A percentile compares a stretch with the other conserved stretches of the same genome.
Evolutionary conservation across 225 moss, liverwort and hornwort species (phyloP).

Genomic region (Neckera pumila): DNA sequence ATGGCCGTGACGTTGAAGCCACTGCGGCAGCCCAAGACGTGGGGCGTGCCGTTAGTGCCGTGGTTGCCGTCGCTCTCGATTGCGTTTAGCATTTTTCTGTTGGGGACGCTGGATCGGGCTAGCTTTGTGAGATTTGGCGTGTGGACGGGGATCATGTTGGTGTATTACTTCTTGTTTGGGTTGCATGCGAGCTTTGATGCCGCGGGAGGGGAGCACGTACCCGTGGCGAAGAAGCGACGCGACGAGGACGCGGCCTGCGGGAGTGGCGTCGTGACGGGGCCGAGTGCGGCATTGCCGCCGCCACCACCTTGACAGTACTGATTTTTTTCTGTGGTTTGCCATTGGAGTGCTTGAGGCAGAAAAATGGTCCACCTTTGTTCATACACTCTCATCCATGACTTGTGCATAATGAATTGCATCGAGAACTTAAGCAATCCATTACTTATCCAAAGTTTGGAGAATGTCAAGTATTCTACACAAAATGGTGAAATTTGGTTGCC

Average conservation of each 20-base stretch:
- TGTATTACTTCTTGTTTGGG: constrained; percentile 69
- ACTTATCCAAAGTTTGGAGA: no score
- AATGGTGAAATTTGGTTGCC: no score
- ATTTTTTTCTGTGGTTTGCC: no score
- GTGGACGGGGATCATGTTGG: constrained; percentile 47
- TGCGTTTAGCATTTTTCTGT: constrained; percentile 49
- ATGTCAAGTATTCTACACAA: no score
- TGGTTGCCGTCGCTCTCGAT: constrained; percentile 68
- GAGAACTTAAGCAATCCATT: no score
- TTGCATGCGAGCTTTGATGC: constrained; percentile 81
- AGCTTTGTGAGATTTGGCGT: constrained; percentile 58
- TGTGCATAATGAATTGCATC: no score
- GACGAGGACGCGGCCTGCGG: not conserved
- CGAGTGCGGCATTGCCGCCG: no score
- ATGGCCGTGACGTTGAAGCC: constrained; percentile 28
- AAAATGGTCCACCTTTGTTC: no score
- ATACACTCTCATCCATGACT: no score
- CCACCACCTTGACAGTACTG: no score
- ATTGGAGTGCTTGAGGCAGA: no score
- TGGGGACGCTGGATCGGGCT: constrained; percentile 50
- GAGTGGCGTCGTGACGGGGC: not conserved
- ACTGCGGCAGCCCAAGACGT: constrained; percentile 19
- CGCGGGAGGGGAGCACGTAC: not conserved
- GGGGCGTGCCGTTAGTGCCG: constrained; percentile 82
- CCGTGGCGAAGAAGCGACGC: not conserved